Evolutionary conservation across 257 asterid species (phyloP).

Genomic region (Petunia axillaris): DNA sequence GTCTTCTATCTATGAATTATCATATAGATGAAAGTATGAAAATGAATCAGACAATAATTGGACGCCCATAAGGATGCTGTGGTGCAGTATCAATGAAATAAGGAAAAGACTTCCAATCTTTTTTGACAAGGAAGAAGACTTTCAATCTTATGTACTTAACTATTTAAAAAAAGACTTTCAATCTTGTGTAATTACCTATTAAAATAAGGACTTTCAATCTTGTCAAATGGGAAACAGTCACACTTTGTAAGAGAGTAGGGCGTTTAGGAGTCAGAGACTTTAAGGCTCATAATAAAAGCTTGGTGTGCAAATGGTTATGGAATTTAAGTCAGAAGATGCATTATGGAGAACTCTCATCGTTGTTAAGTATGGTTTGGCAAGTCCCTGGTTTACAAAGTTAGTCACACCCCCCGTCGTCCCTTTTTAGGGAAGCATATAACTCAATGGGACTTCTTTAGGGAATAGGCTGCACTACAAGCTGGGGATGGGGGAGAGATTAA

Average conservation of each 20-base stretch:
- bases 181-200: too few relatives aligned
- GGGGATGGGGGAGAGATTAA: not conserved
- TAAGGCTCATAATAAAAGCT: too few relatives aligned
- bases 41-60: slow-evolving; percentile 2
- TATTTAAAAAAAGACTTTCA: too few relatives aligned
- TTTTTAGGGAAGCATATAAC: not conserved
- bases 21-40: not conserved
- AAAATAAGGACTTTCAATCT: too few relatives aligned
- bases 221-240: too few relatives aligned
- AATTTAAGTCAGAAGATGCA: not conserved
- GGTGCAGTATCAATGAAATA: too few relatives aligned
- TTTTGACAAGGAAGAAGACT: too few relatives aligned
- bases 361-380: not conserved
- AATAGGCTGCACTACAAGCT: not conserved
- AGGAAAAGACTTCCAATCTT: too few relatives aligned
- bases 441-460: not conserved
- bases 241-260: too few relatives aligned
- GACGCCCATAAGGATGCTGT: not conserved
- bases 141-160: too few relatives aligned
- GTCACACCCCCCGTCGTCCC: not conserved
- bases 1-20: not conserved
- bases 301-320: not conserved
- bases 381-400: not conserved
- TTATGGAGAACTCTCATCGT: not conserved
- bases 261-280: too few relatives aligned